Base-by-base conservation (phyloP, 306 rosid species). In the Sophora flavescens region DNA sequence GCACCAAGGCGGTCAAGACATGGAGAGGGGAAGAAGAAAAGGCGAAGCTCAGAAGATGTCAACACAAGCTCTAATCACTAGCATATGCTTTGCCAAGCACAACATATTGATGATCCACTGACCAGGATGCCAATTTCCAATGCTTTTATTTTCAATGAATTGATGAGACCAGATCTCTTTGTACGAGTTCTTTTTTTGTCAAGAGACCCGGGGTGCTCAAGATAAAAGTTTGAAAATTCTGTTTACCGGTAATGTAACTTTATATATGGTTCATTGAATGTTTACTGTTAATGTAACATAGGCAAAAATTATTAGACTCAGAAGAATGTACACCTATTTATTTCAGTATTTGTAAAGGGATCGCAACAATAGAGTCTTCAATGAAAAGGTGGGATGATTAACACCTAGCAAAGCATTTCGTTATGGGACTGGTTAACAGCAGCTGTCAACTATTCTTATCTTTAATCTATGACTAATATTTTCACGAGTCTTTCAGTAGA, bases 1-100 rank as follows among this genome's bases (percentile, higher is more conserved):
- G 99, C 99, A 35, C 99, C 99, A 2, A 87, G 99, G 64, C 86
- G 99, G 72, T 96, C 99, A 1, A 91, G 99, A 81, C 98, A 92
- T 5, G 98, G 99, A 6, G 99, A 95, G 72, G 97, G 97, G 18
- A 91, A 87, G 91, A 86, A 89, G 98, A 88, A 91, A 82, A 85
- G 96, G 80, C 22, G 98, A 76, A 85, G 85, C 85, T 28, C 73
- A 0, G 96, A 90, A 85, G 96, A 87, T 47, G 86, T 18, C 22
- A 50, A 78, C 70, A 63, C 89, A 35, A 79, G 71, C 71, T 86
- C 90, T 60, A 88, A 80, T 81, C 90, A 84, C 79, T 89, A 84
- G 78, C 41, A 54, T 42, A 18, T 74, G 81, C 79, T 73, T 72
- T 69, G 30, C 78, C 63, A 60, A 28, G 67, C 42, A 60, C 52